These are phyloP conservation scores for Petasospora fabianii DNA, from an alignment of 1,139 yeast genomes.

Conservation along the genomic window DNA sequence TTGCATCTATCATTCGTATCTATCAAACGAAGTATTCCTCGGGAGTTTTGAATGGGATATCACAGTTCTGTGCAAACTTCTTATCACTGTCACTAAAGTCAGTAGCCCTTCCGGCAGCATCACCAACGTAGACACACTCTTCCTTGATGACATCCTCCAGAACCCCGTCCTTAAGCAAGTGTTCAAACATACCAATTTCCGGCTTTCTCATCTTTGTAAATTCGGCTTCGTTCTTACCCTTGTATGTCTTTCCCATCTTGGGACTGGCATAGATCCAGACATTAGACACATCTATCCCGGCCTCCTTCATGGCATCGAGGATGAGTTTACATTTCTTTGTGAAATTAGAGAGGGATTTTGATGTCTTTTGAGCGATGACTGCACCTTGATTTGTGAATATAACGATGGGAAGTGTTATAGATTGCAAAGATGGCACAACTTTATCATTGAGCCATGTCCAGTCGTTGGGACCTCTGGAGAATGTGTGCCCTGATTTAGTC, in stretches of 20 bases:
- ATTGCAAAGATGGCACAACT: conserved; percentile 32
- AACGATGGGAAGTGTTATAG: conserved; percentile 39
- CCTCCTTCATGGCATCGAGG: conserved; percentile 23
- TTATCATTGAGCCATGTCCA: conserved; percentile 60
- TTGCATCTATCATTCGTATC: neutral
- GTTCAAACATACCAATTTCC: conserved; percentile 63
- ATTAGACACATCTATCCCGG: conserved; percentile 28
- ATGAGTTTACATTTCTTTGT: conserved; percentile 42
- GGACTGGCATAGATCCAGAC: conserved; percentile 65
- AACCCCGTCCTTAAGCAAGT: conserved; percentile 35
- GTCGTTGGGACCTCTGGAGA: conserved; percentile 54
- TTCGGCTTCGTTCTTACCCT: conserved; percentile 32
- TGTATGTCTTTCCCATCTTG: conserved; percentile 40
- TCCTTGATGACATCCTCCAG: conserved; percentile 34
- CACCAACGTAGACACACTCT: conserved; percentile 77
- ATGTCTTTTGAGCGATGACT: conserved; percentile 34
- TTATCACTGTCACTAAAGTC: conserved; percentile 82
- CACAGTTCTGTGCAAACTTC: conserved; percentile 57
- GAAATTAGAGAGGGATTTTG: conserved; percentile 53
- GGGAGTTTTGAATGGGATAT: conserved; percentile 59
- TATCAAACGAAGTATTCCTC: conserved; percentile 37
- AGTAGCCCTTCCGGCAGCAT: conserved; percentile 80
- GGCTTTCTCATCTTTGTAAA: conserved; percentile 68
- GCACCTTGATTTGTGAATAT: conserved; percentile 81
- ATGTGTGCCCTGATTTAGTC: conserved; percentile 48